These are phyloP conservation scores for Trichoderma asperelloides DNA, from an alignment of 495 filamentous ascomycete species.

Conservation along the genomic window DNA sequence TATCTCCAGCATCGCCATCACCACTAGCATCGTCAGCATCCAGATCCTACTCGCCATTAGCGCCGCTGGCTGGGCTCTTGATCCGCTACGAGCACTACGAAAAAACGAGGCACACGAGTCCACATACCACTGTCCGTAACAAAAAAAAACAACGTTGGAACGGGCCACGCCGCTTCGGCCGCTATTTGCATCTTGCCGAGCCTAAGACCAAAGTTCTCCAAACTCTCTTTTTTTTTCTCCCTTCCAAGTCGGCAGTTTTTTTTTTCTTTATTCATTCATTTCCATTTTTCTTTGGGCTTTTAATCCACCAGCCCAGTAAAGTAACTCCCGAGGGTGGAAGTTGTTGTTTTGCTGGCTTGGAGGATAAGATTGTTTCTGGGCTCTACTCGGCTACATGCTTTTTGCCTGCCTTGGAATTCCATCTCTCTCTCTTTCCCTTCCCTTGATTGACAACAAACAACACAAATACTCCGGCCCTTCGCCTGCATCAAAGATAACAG, in stretches of 20 bases:
- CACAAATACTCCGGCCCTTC: too few species aligned
- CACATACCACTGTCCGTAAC: too few species aligned
- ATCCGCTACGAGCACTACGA: too few species aligned
- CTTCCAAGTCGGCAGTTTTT: background rate
- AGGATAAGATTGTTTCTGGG: too few species aligned
- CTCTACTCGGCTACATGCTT: too few species aligned
- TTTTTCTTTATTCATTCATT: background rate
- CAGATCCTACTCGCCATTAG: too few species aligned
- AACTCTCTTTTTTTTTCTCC: background rate
- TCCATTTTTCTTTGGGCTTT: background rate
- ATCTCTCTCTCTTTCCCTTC: background rate
- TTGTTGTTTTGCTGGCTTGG: background rate
- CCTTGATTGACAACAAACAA: background rate
- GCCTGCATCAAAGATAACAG: too few species aligned
- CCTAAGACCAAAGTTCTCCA: background rate
- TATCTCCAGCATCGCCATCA: too few species aligned
- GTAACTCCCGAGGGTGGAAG: background rate
- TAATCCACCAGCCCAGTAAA: background rate
- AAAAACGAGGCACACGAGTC: background rate
- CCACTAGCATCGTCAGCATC: too few species aligned
- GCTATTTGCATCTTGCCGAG: constrained; percentile 1
- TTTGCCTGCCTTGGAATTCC: background rate
- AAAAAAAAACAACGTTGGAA: background rate
- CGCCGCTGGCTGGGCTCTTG: too few species aligned
- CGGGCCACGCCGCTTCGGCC: constrained; percentile 3